phyloP scores from a whole-genome alignment of 108 stramenopile genomes.

The Pseudonitzschia pungens region DNA sequence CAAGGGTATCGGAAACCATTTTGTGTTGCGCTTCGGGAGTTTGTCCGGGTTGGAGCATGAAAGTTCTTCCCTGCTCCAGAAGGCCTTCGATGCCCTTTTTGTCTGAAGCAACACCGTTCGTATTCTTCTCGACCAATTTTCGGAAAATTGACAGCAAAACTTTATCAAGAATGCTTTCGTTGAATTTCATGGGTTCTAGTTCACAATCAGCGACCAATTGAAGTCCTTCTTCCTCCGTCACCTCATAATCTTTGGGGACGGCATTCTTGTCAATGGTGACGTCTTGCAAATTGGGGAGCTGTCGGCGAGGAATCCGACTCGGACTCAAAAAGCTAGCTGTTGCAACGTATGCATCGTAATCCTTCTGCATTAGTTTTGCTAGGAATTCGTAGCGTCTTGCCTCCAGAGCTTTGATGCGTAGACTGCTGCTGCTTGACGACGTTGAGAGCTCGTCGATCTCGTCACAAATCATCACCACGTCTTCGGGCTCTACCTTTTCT shows the following conservation, averaged over 20 bases:
- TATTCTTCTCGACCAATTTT: slow-evolving; percentile 65
- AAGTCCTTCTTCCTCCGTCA: slow-evolving; percentile 30
- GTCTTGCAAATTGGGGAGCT: slow-evolving; percentile 81
- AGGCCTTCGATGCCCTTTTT: slow-evolving; percentile 74
- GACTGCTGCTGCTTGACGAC: slow-evolving; percentile 17
- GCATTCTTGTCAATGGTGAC: slow-evolving; percentile 33
- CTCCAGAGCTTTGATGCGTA: slow-evolving; percentile 55
- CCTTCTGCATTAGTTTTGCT: slow-evolving; percentile 50
- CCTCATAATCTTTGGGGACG: slow-evolving; percentile 13
- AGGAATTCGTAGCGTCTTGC: slow-evolving; percentile 67
- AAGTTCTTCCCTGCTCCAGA: slow-evolving; percentile 77
- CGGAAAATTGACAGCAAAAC: slow-evolving; percentile 68
- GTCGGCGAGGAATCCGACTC: slow-evolving; percentile 57
- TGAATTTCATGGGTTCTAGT: slow-evolving; percentile 56
- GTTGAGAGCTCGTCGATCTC: slow-evolving; percentile 29
- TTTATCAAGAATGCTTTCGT: slow-evolving; percentile 62
- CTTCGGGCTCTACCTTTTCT: slow-evolving; percentile 38
- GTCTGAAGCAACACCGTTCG: slow-evolving; percentile 46
- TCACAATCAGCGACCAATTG: slow-evolving; percentile 71
- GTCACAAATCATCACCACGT: slow-evolving; percentile 68
- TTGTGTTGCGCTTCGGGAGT: slow-evolving; percentile 70
- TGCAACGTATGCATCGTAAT: slow-evolving; percentile 73
- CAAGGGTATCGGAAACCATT: slow-evolving; percentile 77
- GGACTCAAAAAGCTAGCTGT: slow-evolving; percentile 78
- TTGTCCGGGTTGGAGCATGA: slow-evolving; percentile 72